phyloP scores from a whole-genome alignment of 139 green algal genomes.

The Tetradesmus lagerheimii region DNA sequence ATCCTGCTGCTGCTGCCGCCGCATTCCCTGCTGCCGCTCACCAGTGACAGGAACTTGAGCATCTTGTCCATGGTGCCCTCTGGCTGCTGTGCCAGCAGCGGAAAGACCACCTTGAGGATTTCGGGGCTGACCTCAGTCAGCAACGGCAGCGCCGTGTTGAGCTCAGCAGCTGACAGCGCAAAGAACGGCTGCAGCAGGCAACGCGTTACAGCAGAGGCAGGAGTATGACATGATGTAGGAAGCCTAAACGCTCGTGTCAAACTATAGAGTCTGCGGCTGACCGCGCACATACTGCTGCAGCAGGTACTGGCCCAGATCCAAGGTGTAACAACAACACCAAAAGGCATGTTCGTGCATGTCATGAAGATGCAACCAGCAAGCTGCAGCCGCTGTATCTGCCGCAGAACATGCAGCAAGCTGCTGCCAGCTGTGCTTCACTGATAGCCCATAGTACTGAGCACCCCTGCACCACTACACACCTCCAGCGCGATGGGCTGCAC shows the following conservation, averaged over 20 bases:
- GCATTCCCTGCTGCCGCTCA: background rate
- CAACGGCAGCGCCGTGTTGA: background rate
- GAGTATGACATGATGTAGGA: too few relatives aligned
- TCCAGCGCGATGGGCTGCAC: background rate
- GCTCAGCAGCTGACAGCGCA: background rate
- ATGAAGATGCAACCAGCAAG: background rate
- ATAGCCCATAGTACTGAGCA: too few relatives aligned
- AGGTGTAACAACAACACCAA: too few relatives aligned
- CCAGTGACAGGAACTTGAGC: conserved; percentile 22
- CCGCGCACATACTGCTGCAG: too few relatives aligned
- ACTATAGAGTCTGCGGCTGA: too few relatives aligned
- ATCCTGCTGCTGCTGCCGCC: background rate
- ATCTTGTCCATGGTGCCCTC: background rate
- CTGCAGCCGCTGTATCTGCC: background rate
- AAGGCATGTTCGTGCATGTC: too few relatives aligned
- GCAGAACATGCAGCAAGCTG: background rate
- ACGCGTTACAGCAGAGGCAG: too few relatives aligned
- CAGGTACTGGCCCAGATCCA: background rate
- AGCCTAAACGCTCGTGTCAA: too few relatives aligned
- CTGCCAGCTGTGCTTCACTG: background rate
- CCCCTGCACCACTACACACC: background rate
- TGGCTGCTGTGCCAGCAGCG: background rate
- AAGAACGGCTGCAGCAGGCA: conserved; percentile 34
- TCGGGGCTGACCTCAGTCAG: background rate
- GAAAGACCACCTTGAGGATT: conserved; percentile 11